phyloP scores from a whole-genome alignment of 108 stramenopile genomes.

The Epipyxis sp. region DNA sequence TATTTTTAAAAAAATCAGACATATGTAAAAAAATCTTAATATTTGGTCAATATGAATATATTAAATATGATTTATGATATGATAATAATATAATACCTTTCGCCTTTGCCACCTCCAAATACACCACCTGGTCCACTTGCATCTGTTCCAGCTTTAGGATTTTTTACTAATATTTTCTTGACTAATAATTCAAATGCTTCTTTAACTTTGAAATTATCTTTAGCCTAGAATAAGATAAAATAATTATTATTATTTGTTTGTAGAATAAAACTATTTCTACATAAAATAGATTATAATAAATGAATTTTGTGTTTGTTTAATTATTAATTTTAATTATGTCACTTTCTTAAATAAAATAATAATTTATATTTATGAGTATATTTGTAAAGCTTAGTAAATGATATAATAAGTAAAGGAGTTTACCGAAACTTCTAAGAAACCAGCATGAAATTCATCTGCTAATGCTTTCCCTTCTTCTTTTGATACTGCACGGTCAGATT shows the following conservation, averaged over 20 bases:
- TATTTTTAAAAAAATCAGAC: no score
- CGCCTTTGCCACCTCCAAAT: conserved; percentile 23
- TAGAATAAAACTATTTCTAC: no score
- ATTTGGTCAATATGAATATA: no score
- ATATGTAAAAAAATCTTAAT: no score
- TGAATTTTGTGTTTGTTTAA: no score
- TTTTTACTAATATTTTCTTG: neutral
- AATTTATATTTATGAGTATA: no score
- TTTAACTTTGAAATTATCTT: conserved; percentile 21
- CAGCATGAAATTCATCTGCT: conserved; percentile 25
- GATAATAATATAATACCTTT: no score
- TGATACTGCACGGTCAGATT: conserved; percentile 25
- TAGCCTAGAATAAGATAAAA: conserved; percentile 15
- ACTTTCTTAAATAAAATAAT: no score
- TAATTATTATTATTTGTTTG: no score
- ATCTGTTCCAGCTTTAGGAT: conserved; percentile 17
- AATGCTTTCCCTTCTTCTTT: conserved; percentile 28
- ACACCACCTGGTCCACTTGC: conserved; percentile 6
- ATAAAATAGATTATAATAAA: no score
- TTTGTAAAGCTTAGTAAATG: neutral
- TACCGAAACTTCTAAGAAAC: conserved; percentile 32
- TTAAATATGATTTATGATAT: no score
- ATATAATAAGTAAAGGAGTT: neutral
- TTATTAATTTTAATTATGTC: no score
- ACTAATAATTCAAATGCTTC: conserved; percentile 19